Evolutionary conservation across 2,329 filamentous ascomycete species (phyloP).

Genomic region (Diaporthe amygdali): DNA sequence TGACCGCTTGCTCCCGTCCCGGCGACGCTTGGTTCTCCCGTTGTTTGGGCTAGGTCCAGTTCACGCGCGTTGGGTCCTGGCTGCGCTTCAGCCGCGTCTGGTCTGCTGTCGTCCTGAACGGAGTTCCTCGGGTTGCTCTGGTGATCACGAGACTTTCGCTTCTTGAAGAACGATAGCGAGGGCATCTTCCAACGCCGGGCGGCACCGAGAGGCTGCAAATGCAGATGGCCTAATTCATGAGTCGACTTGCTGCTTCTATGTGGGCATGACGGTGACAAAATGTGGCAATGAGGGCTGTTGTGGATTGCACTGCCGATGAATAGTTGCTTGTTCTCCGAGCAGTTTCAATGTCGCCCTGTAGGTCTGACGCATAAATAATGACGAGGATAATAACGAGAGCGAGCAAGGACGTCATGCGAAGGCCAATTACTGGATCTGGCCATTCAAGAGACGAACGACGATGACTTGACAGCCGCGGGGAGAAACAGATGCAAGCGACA

Average conservation of each 20-base stretch:
- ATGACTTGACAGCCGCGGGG: not conserved
- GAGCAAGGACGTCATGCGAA: constrained; percentile 7
- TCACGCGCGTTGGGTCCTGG: not conserved
- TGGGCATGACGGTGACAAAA: not conserved
- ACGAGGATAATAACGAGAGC: constrained; percentile 6
- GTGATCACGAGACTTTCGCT: constrained; percentile 4
- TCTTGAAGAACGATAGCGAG: constrained; percentile 10
- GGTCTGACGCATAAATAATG: constrained; percentile 5
- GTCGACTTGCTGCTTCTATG: not conserved
- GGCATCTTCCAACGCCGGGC: constrained; percentile 9
- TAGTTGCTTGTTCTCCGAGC: not conserved
- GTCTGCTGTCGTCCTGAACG: not conserved
- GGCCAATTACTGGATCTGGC: not conserved
- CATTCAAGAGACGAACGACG: not conserved
- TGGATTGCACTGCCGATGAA: not conserved
- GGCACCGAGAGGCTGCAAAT: not conserved
- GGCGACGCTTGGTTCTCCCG: not conserved
- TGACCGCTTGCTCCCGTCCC: not conserved
- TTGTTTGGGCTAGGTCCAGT: not conserved
- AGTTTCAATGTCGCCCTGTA: not conserved
- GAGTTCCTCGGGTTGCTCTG: not conserved
- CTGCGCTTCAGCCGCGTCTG: not conserved
- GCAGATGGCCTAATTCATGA: constrained; percentile 12
- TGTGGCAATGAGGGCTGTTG: not conserved
- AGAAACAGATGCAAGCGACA: not conserved